These are phyloP conservation scores for Mortierella sp. DNA, from an alignment of 371 early-diverging fungal species.

Conservation along the genomic window DNA sequence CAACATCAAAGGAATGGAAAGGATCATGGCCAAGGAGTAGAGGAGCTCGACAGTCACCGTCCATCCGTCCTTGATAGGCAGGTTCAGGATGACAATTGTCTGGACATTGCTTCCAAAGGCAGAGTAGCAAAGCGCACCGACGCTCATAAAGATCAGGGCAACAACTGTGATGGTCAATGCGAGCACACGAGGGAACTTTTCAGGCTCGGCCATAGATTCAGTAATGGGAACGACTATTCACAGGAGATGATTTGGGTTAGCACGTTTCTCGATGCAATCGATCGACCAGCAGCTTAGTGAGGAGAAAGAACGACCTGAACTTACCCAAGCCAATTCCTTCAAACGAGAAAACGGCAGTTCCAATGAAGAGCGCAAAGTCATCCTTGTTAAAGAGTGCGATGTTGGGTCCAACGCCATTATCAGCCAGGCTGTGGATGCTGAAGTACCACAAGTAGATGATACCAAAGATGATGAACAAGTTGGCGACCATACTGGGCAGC, in stretches of 20 bases:
- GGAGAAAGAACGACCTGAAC: constrained; percentile 39
- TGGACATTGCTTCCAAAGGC: constrained; percentile 75
- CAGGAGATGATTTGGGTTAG: not conserved
- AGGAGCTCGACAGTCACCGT: constrained; percentile 70
- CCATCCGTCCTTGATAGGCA: constrained; percentile 62
- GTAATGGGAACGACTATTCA: constrained; percentile 62
- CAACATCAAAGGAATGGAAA: constrained; percentile 74
- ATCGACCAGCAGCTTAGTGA: too few relatives aligned
- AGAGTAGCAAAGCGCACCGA: constrained; percentile 76
- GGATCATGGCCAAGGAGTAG: constrained; percentile 79
- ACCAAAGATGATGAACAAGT: constrained; percentile 78
- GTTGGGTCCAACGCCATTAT: constrained; percentile 56
- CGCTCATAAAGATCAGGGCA: constrained; percentile 65
- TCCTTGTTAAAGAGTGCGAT: constrained; percentile 64
- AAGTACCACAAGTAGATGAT: constrained; percentile 61
- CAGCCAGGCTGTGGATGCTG: constrained; percentile 53
- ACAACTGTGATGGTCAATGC: constrained; percentile 66
- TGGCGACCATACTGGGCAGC: constrained; percentile 75
- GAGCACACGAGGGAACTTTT: constrained; percentile 68
- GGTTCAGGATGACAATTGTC: constrained; percentile 74
- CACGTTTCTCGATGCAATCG: too few relatives aligned
- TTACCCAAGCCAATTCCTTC: constrained; percentile 81
- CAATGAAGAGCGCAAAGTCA: constrained; percentile 76
- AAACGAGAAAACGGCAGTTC: constrained; percentile 82
- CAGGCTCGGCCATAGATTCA: constrained; percentile 67